Conservation (phyloP, 371 early-diverging fungal species). For the Lichtheimia ramosa region DNA sequence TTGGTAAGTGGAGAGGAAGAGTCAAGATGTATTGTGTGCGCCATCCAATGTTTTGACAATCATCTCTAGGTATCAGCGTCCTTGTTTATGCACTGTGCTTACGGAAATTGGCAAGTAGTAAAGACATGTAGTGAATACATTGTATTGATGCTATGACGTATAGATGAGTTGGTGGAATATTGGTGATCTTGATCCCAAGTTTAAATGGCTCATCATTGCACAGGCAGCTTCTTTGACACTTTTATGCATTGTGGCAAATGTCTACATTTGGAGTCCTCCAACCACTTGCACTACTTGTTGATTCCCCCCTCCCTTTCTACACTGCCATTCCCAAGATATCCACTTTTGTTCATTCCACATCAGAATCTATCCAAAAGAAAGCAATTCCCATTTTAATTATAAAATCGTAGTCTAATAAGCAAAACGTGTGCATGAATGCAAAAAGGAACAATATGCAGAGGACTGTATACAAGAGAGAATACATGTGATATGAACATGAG, state of each 20-base stretch:
- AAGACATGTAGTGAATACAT: neutral
- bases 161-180: slow-evolving; percentile 14
- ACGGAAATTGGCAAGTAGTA: slow-evolving; percentile 6
- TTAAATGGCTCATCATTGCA: slow-evolving; percentile 11
- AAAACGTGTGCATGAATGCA: too few species aligned
- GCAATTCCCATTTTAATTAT: too few species aligned
- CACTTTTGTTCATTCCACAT: too few species aligned
- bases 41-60: neutral
- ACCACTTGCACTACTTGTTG: neutral
- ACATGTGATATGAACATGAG: neutral
- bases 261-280: slow-evolving; percentile 12
- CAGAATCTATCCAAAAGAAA: too few species aligned
- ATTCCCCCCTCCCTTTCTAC: too few species aligned
- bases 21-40: neutral
- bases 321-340: too few species aligned
- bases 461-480: neutral
- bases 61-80: slow-evolving; percentile 4
- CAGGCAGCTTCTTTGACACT: slow-evolving; percentile 9
- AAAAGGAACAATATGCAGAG: neutral
- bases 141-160: neutral
- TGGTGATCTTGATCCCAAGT: slow-evolving; percentile 16
- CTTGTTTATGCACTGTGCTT: slow-evolving; percentile 6
- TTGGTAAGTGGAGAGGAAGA: neutral
- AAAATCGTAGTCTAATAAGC: too few species aligned
- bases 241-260: slow-evolving; percentile 9